phyloP scores from a whole-genome alignment of 192 early-diverging fungal genomes.

The Podila horticola region DNA sequence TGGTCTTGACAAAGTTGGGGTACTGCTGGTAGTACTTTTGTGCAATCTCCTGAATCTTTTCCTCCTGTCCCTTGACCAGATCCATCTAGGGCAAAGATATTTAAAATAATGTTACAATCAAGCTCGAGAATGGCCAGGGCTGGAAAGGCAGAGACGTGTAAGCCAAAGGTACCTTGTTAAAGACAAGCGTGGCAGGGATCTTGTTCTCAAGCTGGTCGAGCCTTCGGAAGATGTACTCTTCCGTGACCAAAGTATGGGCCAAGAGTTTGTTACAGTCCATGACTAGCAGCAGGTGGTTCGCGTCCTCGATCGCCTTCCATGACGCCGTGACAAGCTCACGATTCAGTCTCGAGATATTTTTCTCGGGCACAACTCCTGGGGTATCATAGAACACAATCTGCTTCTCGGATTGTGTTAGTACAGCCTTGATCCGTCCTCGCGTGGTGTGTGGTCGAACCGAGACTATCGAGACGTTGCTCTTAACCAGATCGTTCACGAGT shows the following conservation, averaged over 20 bases:
- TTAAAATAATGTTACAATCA: too few species aligned
- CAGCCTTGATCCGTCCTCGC: conserved; percentile 68
- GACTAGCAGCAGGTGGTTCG: conserved; percentile 64
- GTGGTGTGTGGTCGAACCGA: conserved; percentile 80
- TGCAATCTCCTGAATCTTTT: conserved; percentile 43
- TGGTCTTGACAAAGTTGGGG: conserved; percentile 49
- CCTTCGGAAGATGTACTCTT: conserved; percentile 59
- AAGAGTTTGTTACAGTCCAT: conserved; percentile 60
- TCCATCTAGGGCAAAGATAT: conserved; percentile 52
- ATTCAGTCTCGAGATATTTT: conserved; percentile 56
- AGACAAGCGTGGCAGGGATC: conserved; percentile 61
- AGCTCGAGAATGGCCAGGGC: too few species aligned
- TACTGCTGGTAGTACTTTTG: conserved; percentile 45
- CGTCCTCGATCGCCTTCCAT: conserved; percentile 67
- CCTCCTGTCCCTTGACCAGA: conserved; percentile 42
- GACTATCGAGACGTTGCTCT: conserved; percentile 67
- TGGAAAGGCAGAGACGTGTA: neutral
- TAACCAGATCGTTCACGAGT: conserved; percentile 73
- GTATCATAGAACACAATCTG: conserved; percentile 77
- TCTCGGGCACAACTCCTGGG: conserved; percentile 63
- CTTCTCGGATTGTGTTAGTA: conserved; percentile 62
- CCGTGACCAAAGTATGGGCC: conserved; percentile 36
- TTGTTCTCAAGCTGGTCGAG: conserved; percentile 43
- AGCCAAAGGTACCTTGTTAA: conserved; percentile 62
- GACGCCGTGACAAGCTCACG: conserved; percentile 63